A percentile compares a stretch with the other conserved stretches of the same genome.
phyloP scores from a whole-genome alignment of 1,284 basidiomycete species.

The Erythrobasidium hasegawianum region DNA sequence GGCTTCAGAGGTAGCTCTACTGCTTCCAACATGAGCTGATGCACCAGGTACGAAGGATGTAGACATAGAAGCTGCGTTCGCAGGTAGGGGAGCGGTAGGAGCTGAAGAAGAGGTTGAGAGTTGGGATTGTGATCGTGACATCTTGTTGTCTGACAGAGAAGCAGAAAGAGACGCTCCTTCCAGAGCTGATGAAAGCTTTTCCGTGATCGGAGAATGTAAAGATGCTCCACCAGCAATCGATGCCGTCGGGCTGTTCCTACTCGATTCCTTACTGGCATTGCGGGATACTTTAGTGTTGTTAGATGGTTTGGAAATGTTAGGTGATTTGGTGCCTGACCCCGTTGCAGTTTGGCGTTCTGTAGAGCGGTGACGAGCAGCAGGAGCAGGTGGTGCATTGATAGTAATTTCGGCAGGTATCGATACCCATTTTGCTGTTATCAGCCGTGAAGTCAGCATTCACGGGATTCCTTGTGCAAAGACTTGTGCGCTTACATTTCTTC shows the following conservation, averaged over 20 bases:
- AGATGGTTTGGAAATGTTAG: no score
- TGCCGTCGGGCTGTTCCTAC: slow-evolving; percentile 6
- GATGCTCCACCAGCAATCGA: background rate
- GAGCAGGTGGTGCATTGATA: background rate
- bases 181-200: background rate
- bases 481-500: background rate
- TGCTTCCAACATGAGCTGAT: background rate
- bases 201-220: background rate
- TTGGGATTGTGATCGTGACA: slow-evolving; percentile 3
- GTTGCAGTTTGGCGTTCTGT: background rate
- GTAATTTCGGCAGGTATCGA: background rate
- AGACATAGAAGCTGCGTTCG: background rate
- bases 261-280: slow-evolving; percentile 6
- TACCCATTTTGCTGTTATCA: background rate
- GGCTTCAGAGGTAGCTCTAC: background rate
- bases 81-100: slow-evolving; percentile 6
- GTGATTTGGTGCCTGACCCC: background rate
- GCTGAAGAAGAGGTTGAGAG: background rate
- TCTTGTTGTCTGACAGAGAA: background rate
- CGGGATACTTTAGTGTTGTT: background rate
- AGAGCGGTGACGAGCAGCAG: background rate
- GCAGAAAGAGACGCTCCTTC: slow-evolving; percentile 1
- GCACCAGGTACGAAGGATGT: slow-evolving; percentile 2
- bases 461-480: no score
- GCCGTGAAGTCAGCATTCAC: background rate